Base-by-base conservation (phyloP, 495 filamentous ascomycete genomes). In the Umbilicaria muhlenbergii region DNA sequence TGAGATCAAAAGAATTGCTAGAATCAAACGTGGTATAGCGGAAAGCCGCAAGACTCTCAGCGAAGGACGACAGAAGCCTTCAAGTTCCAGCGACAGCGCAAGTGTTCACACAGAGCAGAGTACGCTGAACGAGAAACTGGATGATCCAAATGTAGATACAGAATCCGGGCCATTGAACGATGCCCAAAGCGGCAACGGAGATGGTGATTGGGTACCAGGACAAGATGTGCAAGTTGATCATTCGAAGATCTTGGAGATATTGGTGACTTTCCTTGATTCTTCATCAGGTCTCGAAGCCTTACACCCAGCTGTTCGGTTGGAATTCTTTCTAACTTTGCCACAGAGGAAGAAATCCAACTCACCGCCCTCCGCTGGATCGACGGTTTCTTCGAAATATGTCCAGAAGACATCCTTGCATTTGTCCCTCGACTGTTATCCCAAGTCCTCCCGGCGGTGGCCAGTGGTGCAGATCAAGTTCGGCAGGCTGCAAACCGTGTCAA, bases 191-290 rank as follows among this genome's bases (percentile, higher is more conserved):
- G 73, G 73, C 35, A 79, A 65, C 11, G 53, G 69, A 34, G 88
- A 95, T 48, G 88, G 85, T 40, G 88, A 94, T 48, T 99, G 87
- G 87, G 75, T 96, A 16, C 92, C 92, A 0, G 92, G 92, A 3
- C 91, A 96, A 65, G 92, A 99, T 61, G 86, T 96, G 4, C 80
- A 91, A 42, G 83, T 99, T 41, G 89, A 96, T 60, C 80, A 93
- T 60, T 79, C 83, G 42, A 86, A 79, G 52, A 91, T 96, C 34
- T 62, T 99, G 34, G 83, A 94, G 51, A 95, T 96, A 19, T 63
- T 99, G 39, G 87, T 94, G 8, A 77, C 78, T 12, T 94, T 93
- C 51, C 73, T 98, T 24, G 81, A 94, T 54, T 84, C 88, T 14
- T 75, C 80, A 32, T 71, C 78, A 51, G 81, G 84, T 86, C 69